Evolutionary conservation across 371 early-diverging fungal species (phyloP), one percentile per base, ranked within the genome.

Genomic region (Zopfochytrium polystomum): DNA sequence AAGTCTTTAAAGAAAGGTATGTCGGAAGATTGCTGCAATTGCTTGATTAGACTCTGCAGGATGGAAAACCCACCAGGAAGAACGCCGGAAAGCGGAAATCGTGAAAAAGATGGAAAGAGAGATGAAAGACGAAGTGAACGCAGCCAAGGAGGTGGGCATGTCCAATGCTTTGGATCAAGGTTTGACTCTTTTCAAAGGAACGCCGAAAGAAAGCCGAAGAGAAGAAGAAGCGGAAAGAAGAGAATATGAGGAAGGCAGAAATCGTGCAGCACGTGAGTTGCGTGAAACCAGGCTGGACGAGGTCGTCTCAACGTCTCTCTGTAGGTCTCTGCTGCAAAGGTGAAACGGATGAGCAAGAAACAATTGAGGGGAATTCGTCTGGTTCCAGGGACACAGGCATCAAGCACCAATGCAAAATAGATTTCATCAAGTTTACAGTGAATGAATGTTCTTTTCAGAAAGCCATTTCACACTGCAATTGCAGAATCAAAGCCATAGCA

Each of bases 261-360:
- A 65, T 77, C 18, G 64, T 67, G 18, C 77, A 77, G 56, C 44
- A 62, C 58, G 76, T 72, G 35, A 49, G 60, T 49, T 22, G 11
- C 18, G 51, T 18, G 50, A 20, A 33, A 51, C 35, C 25, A 29
- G 0, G 22, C 20, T 43, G 7, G 42, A 38, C 42, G 18, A 48
- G 9, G 49, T 9, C 9, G 18, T 9, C 20, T 23, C 13, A 9
- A 43, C 3, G 23, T 48, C 1, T 27, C 0, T 54, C 6, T 42
- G 15, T 45, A 74, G 71, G 63, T 74, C 33, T 76, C 77, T 1
- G 70, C 70, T 0, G 73, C 70, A 3, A 77, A 77, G 48, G 64
- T 74, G 50, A 74, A 71, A 56, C 63, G 77, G 6, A 73, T 77
- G 74, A 77, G 74, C 62, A 77, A 74, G 68, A 73, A 74, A 57